phyloP scores from a whole-genome alignment of 2,329 filamentous ascomycete genomes.

The Neophaeococcomyces aloes region DNA sequence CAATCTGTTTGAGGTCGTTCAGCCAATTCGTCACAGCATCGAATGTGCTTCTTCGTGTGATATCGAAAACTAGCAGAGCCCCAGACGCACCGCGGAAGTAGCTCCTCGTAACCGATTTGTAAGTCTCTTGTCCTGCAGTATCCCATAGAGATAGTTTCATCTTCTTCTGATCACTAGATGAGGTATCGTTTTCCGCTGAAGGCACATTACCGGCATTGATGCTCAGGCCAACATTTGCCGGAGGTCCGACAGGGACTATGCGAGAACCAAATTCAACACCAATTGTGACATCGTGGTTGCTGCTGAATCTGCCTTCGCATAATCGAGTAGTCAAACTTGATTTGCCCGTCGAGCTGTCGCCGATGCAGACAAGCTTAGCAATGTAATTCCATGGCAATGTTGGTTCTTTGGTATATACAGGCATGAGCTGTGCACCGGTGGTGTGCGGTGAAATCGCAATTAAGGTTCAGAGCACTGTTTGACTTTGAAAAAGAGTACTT shows the following conservation, averaged over 20 bases:
- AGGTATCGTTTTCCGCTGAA: not conserved
- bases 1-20: conserved; percentile 84
- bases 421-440: conserved; percentile 10
- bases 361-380: conserved; percentile 95
- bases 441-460: not conserved
- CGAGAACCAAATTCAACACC: conserved; percentile 92
- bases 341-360: conserved; percentile 68
- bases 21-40: conserved; percentile 85
- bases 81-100: conserved; percentile 79
- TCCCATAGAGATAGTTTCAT: conserved; percentile 64
- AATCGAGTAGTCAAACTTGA: conserved; percentile 85
- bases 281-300: conserved; percentile 93
- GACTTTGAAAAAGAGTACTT: too few species aligned
- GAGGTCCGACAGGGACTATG: conserved; percentile 81
- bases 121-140: conserved; percentile 92
- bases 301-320: conserved; percentile 89
- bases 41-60: conserved; percentile 76
- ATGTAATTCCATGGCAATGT: conserved; percentile 88
- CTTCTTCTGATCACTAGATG: conserved; percentile 20
- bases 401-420: conserved; percentile 18
- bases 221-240: conserved; percentile 51
- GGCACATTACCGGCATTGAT: conserved; percentile 36
- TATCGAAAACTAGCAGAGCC: conserved; percentile 86
- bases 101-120: conserved; percentile 88
- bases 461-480: not conserved